Evolutionary conservation across 1,284 basidiomycete species (phyloP).

Genomic region (Trametes hirsuta): DNA sequence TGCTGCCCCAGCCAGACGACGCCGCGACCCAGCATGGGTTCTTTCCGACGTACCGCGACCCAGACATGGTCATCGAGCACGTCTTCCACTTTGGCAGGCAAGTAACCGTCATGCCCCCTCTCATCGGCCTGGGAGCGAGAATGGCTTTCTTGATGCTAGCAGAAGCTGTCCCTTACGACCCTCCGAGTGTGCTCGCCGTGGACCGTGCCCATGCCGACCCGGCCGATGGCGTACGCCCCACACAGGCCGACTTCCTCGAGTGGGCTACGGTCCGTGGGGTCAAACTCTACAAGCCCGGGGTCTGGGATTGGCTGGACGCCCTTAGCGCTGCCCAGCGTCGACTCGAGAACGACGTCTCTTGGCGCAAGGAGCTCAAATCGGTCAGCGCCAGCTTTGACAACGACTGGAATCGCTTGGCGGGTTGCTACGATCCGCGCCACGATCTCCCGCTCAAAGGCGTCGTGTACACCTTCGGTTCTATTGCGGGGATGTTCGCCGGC

Average conservation of each 20-base stretch:
- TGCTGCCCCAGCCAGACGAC: slow-evolving; percentile 37
- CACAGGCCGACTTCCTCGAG: slow-evolving; percentile 63
- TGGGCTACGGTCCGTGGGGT: slow-evolving; percentile 50
- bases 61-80: slow-evolving; percentile 25
- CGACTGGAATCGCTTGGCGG: slow-evolving; percentile 58
- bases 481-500: slow-evolving; percentile 64
- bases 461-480: slow-evolving; percentile 52
- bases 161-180: slow-evolving; percentile 49
- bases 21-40: slow-evolving; percentile 52
- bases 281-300: slow-evolving; percentile 33
- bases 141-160: slow-evolving; percentile 64
- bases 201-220: slow-evolving; percentile 46
- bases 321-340: slow-evolving; percentile 31
- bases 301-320: slow-evolving; percentile 46
- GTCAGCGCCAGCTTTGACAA: slow-evolving; percentile 55
- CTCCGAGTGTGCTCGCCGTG: slow-evolving; percentile 50
- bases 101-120: slow-evolving; percentile 48
- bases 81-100: slow-evolving; percentile 46
- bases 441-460: slow-evolving; percentile 43
- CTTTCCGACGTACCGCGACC: slow-evolving; percentile 58
- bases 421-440: slow-evolving; percentile 50
- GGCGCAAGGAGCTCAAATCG: slow-evolving; percentile 32
- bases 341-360: slow-evolving; percentile 34
- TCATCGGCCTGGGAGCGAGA: slow-evolving; percentile 59
- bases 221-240: slow-evolving; percentile 42